Percentiles rank a stretch among this genome's conserved stretches.
phyloP scores from a whole-genome alignment of 768 basidiomycete genomes.

The Podaxis mareebaensis region DNA sequence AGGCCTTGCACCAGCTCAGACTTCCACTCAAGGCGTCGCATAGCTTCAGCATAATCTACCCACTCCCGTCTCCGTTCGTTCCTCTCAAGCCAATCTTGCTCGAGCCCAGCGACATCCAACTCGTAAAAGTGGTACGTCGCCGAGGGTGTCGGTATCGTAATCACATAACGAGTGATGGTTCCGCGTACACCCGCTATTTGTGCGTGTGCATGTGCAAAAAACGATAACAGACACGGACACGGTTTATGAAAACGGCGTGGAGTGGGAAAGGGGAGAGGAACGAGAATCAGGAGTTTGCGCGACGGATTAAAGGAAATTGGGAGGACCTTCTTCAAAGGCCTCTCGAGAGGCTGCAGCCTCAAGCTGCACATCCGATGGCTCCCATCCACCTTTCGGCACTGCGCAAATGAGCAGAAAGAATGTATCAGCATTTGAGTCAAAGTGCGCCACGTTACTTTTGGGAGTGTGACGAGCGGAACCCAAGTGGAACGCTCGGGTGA shows the following conservation, averaged over 20 bases:
- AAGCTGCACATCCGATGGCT: slow-evolving; percentile 74
- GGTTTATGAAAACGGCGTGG: slow-evolving; percentile 23
- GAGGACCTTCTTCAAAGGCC: slow-evolving; percentile 96
- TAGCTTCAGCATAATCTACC: slow-evolving; percentile 86
- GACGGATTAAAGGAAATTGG: slow-evolving; percentile 74
- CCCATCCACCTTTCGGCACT: slow-evolving; percentile 96
- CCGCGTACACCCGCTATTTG: slow-evolving; percentile 84
- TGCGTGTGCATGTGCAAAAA: not conserved
- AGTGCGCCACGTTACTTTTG: slow-evolving; percentile 14
- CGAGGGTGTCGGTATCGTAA: slow-evolving; percentile 75
- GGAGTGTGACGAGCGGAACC: slow-evolving; percentile 5
- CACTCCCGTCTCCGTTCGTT: slow-evolving; percentile 82
- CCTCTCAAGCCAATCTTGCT: slow-evolving; percentile 79
- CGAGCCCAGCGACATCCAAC: slow-evolving; percentile 76
- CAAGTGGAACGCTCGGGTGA: slow-evolving; percentile 9
- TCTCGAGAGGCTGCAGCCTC: slow-evolving; percentile 90
- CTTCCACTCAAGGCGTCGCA: slow-evolving; percentile 78
- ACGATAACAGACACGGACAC: slow-evolving; percentile 27
- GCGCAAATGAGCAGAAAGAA: slow-evolving; percentile 12
- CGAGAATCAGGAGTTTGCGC: slow-evolving; percentile 68
- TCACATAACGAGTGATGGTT: slow-evolving; percentile 82
- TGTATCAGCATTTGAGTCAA: slow-evolving; percentile 17
- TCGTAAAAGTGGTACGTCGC: slow-evolving; percentile 91
- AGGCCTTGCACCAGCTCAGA: slow-evolving; percentile 80
- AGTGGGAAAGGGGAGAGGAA: slow-evolving; percentile 31